Conservation (phyloP, 2,329 filamentous ascomycete species). For the Penicillium sp. region DNA sequence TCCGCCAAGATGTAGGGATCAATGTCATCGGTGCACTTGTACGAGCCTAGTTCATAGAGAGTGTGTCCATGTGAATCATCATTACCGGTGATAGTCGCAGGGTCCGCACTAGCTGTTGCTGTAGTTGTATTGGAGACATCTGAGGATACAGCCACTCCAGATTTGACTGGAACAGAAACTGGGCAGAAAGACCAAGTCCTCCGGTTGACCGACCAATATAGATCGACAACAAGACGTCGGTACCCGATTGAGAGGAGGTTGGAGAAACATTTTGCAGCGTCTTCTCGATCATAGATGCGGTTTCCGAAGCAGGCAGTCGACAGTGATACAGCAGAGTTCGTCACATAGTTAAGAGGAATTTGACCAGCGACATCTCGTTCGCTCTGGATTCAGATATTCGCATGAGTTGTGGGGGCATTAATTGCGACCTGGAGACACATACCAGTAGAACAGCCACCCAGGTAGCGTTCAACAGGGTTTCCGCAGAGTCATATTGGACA, state of each 20-base stretch:
- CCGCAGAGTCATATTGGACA: constrained; percentile 39
- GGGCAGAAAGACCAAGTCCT: constrained; percentile 61
- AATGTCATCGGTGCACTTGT: constrained; percentile 54
- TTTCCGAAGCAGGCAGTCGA: constrained; percentile 58
- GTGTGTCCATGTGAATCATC: constrained; percentile 25
- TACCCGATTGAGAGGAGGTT: constrained; percentile 62
- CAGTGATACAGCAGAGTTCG: constrained; percentile 55
- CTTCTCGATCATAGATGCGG: constrained; percentile 52
- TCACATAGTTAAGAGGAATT: constrained; percentile 63
- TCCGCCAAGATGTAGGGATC: constrained; percentile 50
- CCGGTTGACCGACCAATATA: constrained; percentile 61
- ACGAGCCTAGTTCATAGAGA: constrained; percentile 50
- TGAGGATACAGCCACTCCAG: constrained; percentile 20
- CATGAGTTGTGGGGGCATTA: not conserved
- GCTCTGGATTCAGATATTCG: constrained; percentile 43
- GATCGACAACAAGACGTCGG: constrained; percentile 56
- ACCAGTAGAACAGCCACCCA: constrained; percentile 41
- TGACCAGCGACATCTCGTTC: constrained; percentile 59
- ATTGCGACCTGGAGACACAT: constrained; percentile 11
- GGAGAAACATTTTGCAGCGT: constrained; percentile 56
- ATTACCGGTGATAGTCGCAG: constrained; percentile 23
- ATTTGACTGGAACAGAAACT: constrained; percentile 46
- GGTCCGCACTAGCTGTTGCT: constrained; percentile 17
- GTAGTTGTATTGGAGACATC: constrained; percentile 13
- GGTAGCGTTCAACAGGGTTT: constrained; percentile 35